phyloP scores from a whole-genome alignment of 495 filamentous ascomycete genomes.

The Penicillium lagena region DNA sequence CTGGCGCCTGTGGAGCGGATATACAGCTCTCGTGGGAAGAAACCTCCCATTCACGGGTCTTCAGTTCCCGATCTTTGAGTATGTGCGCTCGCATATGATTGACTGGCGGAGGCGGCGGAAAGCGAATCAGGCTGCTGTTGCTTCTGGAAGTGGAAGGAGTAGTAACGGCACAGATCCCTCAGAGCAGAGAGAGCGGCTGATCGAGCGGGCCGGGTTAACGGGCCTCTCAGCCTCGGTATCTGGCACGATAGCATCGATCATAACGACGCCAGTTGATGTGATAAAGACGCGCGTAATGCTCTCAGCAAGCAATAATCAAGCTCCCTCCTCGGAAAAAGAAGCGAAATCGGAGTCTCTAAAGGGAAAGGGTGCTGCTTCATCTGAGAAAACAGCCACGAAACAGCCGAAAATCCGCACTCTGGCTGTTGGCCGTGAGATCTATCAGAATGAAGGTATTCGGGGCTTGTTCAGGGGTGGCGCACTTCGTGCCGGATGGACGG shows the following conservation, averaged over 20 bases:
- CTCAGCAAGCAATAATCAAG: slow-evolving; percentile 26
- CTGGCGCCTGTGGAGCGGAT: slow-evolving; percentile 67
- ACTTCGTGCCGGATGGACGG: slow-evolving; percentile 74
- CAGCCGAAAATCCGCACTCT: slow-evolving; percentile 18
- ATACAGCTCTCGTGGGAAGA: slow-evolving; percentile 67
- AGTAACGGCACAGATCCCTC: background rate
- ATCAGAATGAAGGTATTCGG: slow-evolving; percentile 54
- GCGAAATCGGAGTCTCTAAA: background rate
- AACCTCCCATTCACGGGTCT: slow-evolving; percentile 84
- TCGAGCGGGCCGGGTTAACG: slow-evolving; percentile 55
- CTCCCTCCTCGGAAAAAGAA: background rate
- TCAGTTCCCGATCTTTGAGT: slow-evolving; percentile 85
- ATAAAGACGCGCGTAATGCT: slow-evolving; percentile 79
- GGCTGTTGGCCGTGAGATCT: slow-evolving; percentile 55
- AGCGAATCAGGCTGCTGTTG: background rate
- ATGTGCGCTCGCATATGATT: slow-evolving; percentile 40
- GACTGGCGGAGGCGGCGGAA: slow-evolving; percentile 22
- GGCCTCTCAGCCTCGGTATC: slow-evolving; percentile 63
- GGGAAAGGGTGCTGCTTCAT: slow-evolving; percentile 1
- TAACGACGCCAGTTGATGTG: slow-evolving; percentile 80
- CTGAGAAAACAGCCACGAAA: slow-evolving; percentile 8
- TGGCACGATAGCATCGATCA: slow-evolving; percentile 60
- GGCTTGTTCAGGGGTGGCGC: slow-evolving; percentile 75
- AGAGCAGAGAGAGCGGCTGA: slow-evolving; percentile 6
- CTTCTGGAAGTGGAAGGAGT: background rate